These are phyloP conservation scores for Funneliformis mosseae DNA, from an alignment of 192 early-diverging fungal species.

Conservation along the genomic window DNA sequence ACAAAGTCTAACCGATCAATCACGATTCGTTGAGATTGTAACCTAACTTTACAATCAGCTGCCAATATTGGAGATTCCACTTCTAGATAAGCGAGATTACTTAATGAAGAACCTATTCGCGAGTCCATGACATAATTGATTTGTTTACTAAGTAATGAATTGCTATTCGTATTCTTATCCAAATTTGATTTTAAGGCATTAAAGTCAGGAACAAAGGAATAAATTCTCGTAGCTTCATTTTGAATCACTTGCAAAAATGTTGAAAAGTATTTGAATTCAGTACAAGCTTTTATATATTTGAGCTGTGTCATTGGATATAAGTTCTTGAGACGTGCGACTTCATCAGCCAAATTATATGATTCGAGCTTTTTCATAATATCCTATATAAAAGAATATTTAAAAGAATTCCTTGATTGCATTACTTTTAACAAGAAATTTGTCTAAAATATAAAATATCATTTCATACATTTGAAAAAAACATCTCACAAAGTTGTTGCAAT, in stretches of 20 bases:
- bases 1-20: conserved; percentile 12
- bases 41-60: conserved; percentile 7
- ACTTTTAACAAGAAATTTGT: not conserved
- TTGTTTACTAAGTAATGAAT: not conserved
- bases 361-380: not conserved
- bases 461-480: conserved; percentile 8
- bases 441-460: not conserved
- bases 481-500: conserved; percentile 23
- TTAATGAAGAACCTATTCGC: conserved; percentile 8
- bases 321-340: not conserved
- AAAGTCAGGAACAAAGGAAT: not conserved
- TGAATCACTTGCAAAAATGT: conserved; percentile 14
- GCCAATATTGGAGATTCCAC: conserved; percentile 17
- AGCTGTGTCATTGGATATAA: conserved; percentile 17
- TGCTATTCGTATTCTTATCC: not conserved
- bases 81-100: not conserved
- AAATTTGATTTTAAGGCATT: not conserved
- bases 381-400: not conserved
- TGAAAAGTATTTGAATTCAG: not conserved
- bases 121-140: not conserved
- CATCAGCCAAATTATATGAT: not conserved
- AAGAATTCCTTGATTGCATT: not conserved
- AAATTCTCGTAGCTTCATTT: conserved; percentile 3
- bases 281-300: conserved; percentile 4
- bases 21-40: not conserved